Evolutionary conservation across 441 rosid genomes (phyloP), one percentile per base, ranked within the genome.

Genomic region (Euphorbia corollata): DNA sequence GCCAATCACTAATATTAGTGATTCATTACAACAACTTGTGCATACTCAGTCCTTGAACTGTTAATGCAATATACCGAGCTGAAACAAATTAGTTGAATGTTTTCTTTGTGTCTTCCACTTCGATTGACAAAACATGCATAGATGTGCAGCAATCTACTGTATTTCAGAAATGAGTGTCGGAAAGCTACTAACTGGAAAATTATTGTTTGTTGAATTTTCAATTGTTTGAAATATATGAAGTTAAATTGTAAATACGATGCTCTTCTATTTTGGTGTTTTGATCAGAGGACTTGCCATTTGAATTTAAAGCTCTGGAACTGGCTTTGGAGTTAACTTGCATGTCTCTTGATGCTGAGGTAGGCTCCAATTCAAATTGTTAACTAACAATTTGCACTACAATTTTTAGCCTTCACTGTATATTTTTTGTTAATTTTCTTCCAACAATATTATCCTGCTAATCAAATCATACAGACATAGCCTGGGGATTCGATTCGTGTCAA

Each of bases 271-370:
- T 75, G 57, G 73, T 70, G 68, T 36, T 73, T 65, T 81, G 61
- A 70, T 79, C 88, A 94, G 99, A 94, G 85, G 97, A 94, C 81
- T 83, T 94, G 70, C 99, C 97, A 27, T 94, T 94, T 77, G 97
- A 94, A 68, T 91, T 94, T 72, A 86, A 81, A 79, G 96, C 99
- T 34, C 80, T 94, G 75, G 99, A 94, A 77, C 71, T 94, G 80
- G 97, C 97, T 75, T 78, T 94, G 87, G 99, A 94, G 63, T 54
- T 89, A 65, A 83, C 94, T 63, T 94, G 98, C 89, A 80, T 79
- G 82, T 86, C 92, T 68, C 86, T 94, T 77, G 97, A 90, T 82
- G 79, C 85, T 60, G 92, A 91, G 97, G 98, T 91, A 77, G 74
- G 81, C 73, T 67, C 11, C 47, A 73, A 62, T 67, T 65, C 68